phyloP scores from a whole-genome alignment of 768 basidiomycete genomes.

The Sistotremastrum suecicum region DNA sequence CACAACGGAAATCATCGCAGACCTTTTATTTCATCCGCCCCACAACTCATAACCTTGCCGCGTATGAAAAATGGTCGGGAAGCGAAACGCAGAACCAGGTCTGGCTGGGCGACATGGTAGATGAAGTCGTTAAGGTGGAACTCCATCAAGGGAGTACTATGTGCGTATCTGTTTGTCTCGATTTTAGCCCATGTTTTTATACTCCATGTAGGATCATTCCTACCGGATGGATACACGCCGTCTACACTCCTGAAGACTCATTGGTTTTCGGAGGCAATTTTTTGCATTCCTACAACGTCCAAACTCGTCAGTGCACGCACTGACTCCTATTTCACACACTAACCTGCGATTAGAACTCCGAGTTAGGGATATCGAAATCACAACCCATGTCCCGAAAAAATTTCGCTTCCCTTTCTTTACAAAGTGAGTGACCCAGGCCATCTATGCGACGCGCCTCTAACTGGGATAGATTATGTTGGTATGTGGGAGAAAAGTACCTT shows the following conservation, averaged over 20 bases:
- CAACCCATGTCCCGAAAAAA: conserved; percentile 85
- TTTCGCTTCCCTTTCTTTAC: conserved; percentile 78
- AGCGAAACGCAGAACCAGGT: conserved; percentile 75
- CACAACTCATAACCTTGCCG: conserved; percentile 69
- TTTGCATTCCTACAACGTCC: conserved; percentile 81
- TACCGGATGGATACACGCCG: conserved; percentile 14
- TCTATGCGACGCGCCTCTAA: conserved; percentile 3
- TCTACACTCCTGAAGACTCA: conserved; percentile 82
- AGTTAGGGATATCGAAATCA: conserved; percentile 83
- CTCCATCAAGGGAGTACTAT: conserved; percentile 70
- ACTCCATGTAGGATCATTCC: conserved; percentile 1
- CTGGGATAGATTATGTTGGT: conserved; percentile 66
- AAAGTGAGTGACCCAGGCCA: conserved; percentile 33
- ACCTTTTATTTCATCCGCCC: conserved; percentile 93
- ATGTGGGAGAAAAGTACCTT: conserved; percentile 70
- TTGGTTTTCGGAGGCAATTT: conserved; percentile 98
- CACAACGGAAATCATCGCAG: conserved; percentile 23
- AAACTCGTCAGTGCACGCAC: conserved; percentile 48
- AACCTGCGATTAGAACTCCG: conserved; percentile 48
- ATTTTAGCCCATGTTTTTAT: conserved; percentile 16
- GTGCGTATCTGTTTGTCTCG: conserved; percentile 67
- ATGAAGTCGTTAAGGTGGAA: conserved; percentile 80
- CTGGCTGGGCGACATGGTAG: conserved; percentile 89
- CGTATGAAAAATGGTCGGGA: conserved; percentile 91
- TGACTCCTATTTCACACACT: too few relatives aligned